phyloP scores from a whole-genome alignment of 192 early-diverging fungal species.

The Linnemannia elongata region DNA sequence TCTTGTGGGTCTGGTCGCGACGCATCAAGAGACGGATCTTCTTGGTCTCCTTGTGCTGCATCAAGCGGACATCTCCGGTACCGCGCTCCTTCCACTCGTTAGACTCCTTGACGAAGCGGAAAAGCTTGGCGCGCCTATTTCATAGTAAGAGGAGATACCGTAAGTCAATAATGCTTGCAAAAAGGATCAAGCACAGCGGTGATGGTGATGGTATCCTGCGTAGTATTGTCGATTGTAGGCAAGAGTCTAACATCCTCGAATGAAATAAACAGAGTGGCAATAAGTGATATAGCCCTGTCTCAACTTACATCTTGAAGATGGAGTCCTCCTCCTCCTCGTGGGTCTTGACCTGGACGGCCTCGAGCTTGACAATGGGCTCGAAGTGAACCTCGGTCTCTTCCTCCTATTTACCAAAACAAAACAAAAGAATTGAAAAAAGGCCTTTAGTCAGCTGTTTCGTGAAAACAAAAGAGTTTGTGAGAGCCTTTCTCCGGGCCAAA shows the following conservation, averaged over 20 bases:
- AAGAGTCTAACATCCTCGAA: not conserved
- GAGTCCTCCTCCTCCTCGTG: conserved; percentile 95
- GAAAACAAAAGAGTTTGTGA: not conserved
- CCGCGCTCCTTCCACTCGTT: conserved; percentile 99
- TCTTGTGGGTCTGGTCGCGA: conserved; percentile 98
- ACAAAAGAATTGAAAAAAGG: not conserved
- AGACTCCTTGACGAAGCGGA: conserved; percentile 92
- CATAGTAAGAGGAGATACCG: not conserved
- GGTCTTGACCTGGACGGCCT: conserved; percentile 94
- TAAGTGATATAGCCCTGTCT: not conserved
- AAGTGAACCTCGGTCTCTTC: conserved; percentile 96
- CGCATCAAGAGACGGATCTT: conserved; percentile 99
- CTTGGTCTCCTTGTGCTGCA: conserved; percentile 90
- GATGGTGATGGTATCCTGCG: not conserved
- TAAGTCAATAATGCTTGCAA: not conserved
- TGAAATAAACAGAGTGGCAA: not conserved
- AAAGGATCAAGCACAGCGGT: not conserved
- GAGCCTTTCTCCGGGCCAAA: not conserved
- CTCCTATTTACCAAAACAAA: conserved; percentile 45
- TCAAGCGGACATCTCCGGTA: conserved; percentile 96
- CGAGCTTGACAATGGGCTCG: conserved; percentile 95
- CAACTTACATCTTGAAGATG: conserved; percentile 88
- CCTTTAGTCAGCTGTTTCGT: not conserved
- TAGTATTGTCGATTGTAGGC: not conserved
- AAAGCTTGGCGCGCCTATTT: conserved; percentile 94